Evolutionary conservation across 163 green algal genomes (phyloP).

Genomic region (Scenedesmus sp.): DNA sequence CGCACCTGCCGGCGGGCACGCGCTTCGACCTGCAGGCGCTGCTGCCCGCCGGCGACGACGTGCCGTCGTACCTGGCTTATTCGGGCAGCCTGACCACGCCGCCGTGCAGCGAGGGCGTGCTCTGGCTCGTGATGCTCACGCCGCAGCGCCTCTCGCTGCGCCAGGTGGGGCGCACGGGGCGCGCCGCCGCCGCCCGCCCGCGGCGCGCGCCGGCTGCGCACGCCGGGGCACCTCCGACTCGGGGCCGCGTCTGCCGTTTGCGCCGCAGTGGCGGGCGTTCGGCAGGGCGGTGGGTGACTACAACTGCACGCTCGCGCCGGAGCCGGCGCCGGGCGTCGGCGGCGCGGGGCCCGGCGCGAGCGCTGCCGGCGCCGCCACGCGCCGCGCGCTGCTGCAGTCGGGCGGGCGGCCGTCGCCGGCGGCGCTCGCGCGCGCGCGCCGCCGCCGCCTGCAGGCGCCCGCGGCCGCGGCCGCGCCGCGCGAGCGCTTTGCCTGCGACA

Average conservation of each 20-base stretch:
- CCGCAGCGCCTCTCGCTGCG: background rate
- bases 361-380: too few relatives aligned
- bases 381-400: too few relatives aligned
- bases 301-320: conserved; percentile 32
- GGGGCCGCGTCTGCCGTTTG: background rate
- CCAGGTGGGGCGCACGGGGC: background rate
- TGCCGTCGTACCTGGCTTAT: conserved; percentile 18
- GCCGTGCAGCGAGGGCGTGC: conserved; percentile 41
- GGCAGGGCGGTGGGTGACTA: conserved; percentile 23
- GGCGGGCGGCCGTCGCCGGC: too few relatives aligned
- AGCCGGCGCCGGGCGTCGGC: too few relatives aligned
- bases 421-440: too few relatives aligned
- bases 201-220: too few relatives aligned
- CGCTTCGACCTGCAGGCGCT: conserved; percentile 11
- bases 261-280: conserved; percentile 26
- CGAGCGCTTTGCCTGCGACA: conserved; percentile 14
- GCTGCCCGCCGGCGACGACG: conserved; percentile 22
- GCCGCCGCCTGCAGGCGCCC: too few relatives aligned
- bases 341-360: too few relatives aligned
- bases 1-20: background rate
- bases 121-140: conserved; percentile 28
- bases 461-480: too few relatives aligned
- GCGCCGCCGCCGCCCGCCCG: too few relatives aligned
- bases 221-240: too few relatives aligned
- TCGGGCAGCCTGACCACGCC: conserved; percentile 37